Conservation (phyloP, 176 grass and related monocot species). For the maize (Zea mays) region Zm-B73-REFERENCE-NAM-5.0 NC_050101.1:127130001-127130500, state of each 20-base stretch:
- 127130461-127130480: not conserved
- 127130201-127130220: not conserved
- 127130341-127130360: conserved; percentile 31
- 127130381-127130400: not conserved
- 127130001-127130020: conserved; percentile 40
- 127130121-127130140: conserved; percentile 63
- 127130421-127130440: not conserved
- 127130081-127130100: conserved; percentile 54
- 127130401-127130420: not conserved
- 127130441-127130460: conserved; percentile 18
- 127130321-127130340: conserved; percentile 84
- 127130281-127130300: conserved; percentile 92
- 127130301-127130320: conserved; percentile 71
- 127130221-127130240: not conserved
- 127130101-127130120: conserved; percentile 68
- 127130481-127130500: conserved; percentile 67
- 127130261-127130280: conserved; percentile 26
- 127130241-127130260: not conserved
- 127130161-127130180: conserved; percentile 96
- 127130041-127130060: not conserved
- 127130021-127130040: conserved; percentile 39
- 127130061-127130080: not conserved
- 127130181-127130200: conserved; percentile 73
- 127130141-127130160: conserved; percentile 91
- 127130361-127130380: not conserved